phyloP scores from a whole-genome alignment of 169 alveolate species.

The Plasmodium vivax region DNA sequence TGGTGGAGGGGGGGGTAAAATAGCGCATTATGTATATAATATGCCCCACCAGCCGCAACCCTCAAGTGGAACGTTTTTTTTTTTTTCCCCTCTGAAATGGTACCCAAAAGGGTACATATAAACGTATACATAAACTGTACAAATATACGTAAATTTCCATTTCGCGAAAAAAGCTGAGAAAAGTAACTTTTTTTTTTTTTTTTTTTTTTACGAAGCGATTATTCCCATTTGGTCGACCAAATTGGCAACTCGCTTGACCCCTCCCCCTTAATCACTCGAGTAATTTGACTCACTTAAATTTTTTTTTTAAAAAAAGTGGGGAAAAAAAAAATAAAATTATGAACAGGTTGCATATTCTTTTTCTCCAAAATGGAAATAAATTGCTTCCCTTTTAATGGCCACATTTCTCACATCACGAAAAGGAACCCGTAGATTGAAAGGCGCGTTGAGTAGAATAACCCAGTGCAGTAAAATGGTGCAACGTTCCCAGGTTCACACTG shows the following conservation, averaged over 20 bases:
- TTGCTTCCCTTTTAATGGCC: not conserved
- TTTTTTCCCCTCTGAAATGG: not conserved
- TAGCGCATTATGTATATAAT: not conserved
- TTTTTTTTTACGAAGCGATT: not conserved
- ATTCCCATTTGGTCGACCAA: not conserved
- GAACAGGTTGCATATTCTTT: not conserved
- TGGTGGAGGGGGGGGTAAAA: not conserved
- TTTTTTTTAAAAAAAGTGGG: not conserved
- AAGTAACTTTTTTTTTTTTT: too few species aligned
- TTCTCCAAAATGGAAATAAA: not conserved
- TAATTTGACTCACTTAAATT: too few species aligned
- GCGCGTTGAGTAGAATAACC: not conserved
- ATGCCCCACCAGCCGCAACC: not conserved
- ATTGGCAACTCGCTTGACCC: not conserved
- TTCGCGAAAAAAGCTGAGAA: not conserved
- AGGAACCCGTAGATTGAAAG: not conserved
- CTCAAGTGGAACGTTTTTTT: not conserved
- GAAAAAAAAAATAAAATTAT: not conserved
- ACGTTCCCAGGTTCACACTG: not conserved
- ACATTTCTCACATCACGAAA: not conserved
- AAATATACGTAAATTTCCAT: not conserved
- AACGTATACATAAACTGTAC: not conserved
- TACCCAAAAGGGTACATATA: not conserved
- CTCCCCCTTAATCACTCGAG: not conserved
- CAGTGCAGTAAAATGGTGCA: not conserved